A percentile compares a stretch with the other conserved stretches of the same genome.
These are phyloP conservation scores for Suillus weaverae DNA, from an alignment of 768 basidiomycete genomes.

Conservation along the genomic window DNA sequence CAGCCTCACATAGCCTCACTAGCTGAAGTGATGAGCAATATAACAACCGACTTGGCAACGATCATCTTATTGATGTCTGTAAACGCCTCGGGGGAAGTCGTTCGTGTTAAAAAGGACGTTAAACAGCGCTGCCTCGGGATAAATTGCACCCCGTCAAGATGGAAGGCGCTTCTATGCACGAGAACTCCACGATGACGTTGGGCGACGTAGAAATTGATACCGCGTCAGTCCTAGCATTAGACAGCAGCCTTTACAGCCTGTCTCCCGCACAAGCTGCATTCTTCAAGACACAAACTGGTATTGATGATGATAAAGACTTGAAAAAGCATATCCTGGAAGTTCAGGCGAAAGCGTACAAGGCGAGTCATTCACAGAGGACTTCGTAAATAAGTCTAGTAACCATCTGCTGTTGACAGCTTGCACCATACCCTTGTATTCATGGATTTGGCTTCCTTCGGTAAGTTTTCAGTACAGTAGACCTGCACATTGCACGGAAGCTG, in stretches of 20 bases:
- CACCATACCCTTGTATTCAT: conserved; percentile 28
- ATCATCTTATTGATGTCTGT: neutral
- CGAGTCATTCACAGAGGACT: neutral
- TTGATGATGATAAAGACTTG: conserved; percentile 25
- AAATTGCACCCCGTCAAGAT: neutral
- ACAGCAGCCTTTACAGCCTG: conserved; percentile 1
- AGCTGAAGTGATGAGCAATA: no score
- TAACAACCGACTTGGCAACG: neutral
- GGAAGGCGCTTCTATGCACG: neutral
- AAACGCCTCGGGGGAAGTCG: neutral
- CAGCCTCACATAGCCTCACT: neutral
- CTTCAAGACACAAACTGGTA: conserved; percentile 25
- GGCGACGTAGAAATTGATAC: neutral
- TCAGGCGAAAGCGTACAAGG: conserved; percentile 29
- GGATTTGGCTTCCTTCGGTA: conserved; percentile 23
- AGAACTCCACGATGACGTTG: neutral
- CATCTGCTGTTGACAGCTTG: neutral
- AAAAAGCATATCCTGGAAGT: conserved; percentile 27
- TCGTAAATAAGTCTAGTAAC: neutral
- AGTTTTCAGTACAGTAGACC: neutral
- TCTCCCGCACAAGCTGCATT: conserved; percentile 16
- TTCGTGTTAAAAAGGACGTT: neutral
- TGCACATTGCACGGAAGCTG: neutral
- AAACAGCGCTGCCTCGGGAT: no score
- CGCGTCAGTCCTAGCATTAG: neutral